Percentiles rank a stretch among this genome's conserved stretches.
These are phyloP conservation scores for Saccharomycopsis fibuligera DNA, from an alignment of 805 yeast species.

Conservation along the genomic window DNA sequence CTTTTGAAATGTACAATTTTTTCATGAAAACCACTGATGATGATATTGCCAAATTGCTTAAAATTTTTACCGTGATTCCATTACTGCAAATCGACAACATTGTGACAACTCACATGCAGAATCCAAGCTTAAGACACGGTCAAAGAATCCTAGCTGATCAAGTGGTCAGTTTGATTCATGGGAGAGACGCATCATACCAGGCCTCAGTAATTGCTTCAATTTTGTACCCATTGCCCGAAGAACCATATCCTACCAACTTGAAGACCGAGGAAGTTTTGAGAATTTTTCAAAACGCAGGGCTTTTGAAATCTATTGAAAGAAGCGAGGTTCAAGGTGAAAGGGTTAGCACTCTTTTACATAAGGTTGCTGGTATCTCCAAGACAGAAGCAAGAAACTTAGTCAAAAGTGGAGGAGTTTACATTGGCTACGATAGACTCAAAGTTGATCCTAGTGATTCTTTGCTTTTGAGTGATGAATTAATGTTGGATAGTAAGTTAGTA, in stretches of 20 bases:
- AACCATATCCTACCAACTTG: slow-evolving; percentile 39
- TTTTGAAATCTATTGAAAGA: slow-evolving; percentile 36
- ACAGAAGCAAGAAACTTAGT: slow-evolving; percentile 58
- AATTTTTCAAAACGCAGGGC: slow-evolving; percentile 54
- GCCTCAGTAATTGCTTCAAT: slow-evolving; percentile 64
- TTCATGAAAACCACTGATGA: slow-evolving; percentile 75
- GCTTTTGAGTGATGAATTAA: slow-evolving; percentile 40
- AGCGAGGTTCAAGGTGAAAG: slow-evolving; percentile 34
- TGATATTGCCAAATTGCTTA: slow-evolving; percentile 62
- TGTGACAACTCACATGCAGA: slow-evolving; percentile 43
- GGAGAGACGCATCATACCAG: slow-evolving; percentile 63
- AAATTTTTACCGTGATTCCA: slow-evolving; percentile 76
- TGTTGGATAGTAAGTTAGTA: slow-evolving; percentile 55
- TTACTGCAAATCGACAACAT: slow-evolving; percentile 48
- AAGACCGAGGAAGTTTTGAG: slow-evolving; percentile 43
- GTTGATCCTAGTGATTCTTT: slow-evolving; percentile 45
- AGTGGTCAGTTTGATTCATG: slow-evolving; percentile 83
- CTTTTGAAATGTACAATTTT: slow-evolving; percentile 80
- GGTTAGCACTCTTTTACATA: slow-evolving; percentile 47
- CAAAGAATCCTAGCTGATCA: slow-evolving; percentile 66
- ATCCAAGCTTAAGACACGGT: slow-evolving; percentile 63
- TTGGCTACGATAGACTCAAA: slow-evolving; percentile 55
- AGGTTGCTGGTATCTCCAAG: slow-evolving; percentile 42
- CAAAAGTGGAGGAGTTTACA: slow-evolving; percentile 64
- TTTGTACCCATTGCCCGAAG: slow-evolving; percentile 53